Evolutionary conservation across 2,329 filamentous ascomycete genomes (phyloP).

Genomic region (Colletotrichum nymphaeae): DNA sequence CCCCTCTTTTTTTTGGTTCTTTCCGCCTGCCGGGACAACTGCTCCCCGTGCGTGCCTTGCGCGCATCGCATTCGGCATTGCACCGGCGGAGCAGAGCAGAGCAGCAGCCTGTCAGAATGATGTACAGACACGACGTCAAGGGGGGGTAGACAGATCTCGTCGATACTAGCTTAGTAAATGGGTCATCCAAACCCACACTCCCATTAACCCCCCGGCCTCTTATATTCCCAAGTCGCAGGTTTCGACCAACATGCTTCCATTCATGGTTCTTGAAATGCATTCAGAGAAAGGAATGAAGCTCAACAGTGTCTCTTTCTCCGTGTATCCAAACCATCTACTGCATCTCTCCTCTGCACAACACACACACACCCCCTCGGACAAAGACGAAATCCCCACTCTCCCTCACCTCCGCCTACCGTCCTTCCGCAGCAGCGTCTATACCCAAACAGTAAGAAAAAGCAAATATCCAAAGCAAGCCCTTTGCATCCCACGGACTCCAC

Average conservation of each 20-base stretch:
- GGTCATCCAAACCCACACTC: neutral
- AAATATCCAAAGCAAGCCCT: neutral
- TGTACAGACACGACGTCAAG: neutral
- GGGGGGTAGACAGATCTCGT: neutral
- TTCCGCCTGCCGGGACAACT: neutral
- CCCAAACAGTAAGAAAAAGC: conserved; percentile 18
- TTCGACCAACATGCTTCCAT: neutral
- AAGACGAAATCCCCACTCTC: neutral
- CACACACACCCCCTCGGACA: neutral
- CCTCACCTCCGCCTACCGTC: conserved; percentile 7
- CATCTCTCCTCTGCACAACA: neutral
- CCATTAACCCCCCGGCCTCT: neutral
- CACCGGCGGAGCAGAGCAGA: neutral
- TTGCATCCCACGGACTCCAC: neutral
- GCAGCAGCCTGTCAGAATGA: neutral
- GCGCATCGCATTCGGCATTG: neutral
- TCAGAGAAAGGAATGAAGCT: neutral
- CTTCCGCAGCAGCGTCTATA: conserved; percentile 18
- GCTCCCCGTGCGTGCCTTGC: neutral
- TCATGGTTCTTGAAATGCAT: neutral
- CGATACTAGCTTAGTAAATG: no score
- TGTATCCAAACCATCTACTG: neutral
- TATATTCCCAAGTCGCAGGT: neutral
- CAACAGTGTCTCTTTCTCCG: neutral
- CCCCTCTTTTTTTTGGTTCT: neutral